Conservation (phyloP, 176 grass and related monocot species). For the Zoysia japonica region DNA sequence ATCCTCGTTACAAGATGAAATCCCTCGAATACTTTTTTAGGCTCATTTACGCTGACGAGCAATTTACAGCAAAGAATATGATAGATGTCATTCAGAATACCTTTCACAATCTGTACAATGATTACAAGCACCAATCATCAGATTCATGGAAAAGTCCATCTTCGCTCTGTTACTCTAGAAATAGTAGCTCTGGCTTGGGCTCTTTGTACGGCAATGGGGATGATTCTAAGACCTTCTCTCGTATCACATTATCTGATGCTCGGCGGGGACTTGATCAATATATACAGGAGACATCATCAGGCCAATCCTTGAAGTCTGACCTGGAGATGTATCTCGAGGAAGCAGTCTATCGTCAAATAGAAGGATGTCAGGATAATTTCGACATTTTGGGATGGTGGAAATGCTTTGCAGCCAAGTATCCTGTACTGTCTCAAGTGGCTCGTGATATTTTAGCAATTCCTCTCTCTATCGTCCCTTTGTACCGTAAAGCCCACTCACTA, state of each 20-base stretch:
- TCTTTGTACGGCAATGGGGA: slow-evolving; percentile 62
- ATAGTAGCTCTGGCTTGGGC: slow-evolving; percentile 53
- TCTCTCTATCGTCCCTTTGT: slow-evolving; percentile 75
- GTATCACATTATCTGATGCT: slow-evolving; percentile 91
- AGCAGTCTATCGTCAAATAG: slow-evolving; percentile 80
- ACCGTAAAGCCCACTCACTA: slow-evolving; percentile 70
- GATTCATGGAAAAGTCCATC: slow-evolving; percentile 77
- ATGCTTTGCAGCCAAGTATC: slow-evolving; percentile 97
- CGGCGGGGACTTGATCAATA: slow-evolving; percentile 95
- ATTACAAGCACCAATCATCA: slow-evolving; percentile 73
- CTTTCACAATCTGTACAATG: slow-evolving; percentile 87
- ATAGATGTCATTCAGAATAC: slow-evolving; percentile 68
- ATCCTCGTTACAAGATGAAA: slow-evolving; percentile 99
- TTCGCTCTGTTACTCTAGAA: slow-evolving; percentile 71
- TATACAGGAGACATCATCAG: slow-evolving; percentile 91
- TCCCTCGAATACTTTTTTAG: slow-evolving; percentile 96
- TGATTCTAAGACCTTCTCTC: slow-evolving; percentile 82
- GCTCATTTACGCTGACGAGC: slow-evolving; percentile 67
- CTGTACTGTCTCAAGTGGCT: slow-evolving; percentile 87
- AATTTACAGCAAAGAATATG: slow-evolving; percentile 71
- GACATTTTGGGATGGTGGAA: slow-evolving; percentile 97
- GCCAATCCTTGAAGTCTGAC: slow-evolving; percentile 87
- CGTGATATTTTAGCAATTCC: slow-evolving; percentile 87
- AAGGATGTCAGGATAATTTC: slow-evolving; percentile 77
- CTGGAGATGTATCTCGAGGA: slow-evolving; percentile 98